Percentiles rank a stretch among this genome's conserved stretches.
These are phyloP conservation scores for carrot (Daucus carota) DNA, from an alignment of 129 eudicot species.

Conservation along the genomic window DH1_v3.0 NC_030383.2:51758501-51759000, in stretches of 20 bases:
- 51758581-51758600: not conserved
- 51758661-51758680: not conserved
- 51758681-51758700: not conserved
- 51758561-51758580: not conserved
- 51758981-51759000: conserved; percentile 24
- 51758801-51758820: not conserved
- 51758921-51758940: too few species aligned
- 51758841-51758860: not conserved
- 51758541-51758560: conserved; percentile 7
- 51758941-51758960: not conserved
- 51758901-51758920: not conserved
- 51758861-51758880: not conserved
- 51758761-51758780: not conserved
- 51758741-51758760: not conserved
- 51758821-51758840: not conserved
- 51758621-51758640: not conserved
- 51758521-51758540: conserved; percentile 14
- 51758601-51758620: not conserved
- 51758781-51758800: conserved; percentile 2
- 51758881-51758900: not conserved
- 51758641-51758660: not conserved
- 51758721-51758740: not conserved
- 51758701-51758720: not conserved
- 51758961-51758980: conserved; percentile 21
- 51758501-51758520: not conserved